These are phyloP conservation scores for Penicilliopsis zonata DNA, from an alignment of 495 filamentous ascomycete genomes.

Conservation along the genomic window DNA sequence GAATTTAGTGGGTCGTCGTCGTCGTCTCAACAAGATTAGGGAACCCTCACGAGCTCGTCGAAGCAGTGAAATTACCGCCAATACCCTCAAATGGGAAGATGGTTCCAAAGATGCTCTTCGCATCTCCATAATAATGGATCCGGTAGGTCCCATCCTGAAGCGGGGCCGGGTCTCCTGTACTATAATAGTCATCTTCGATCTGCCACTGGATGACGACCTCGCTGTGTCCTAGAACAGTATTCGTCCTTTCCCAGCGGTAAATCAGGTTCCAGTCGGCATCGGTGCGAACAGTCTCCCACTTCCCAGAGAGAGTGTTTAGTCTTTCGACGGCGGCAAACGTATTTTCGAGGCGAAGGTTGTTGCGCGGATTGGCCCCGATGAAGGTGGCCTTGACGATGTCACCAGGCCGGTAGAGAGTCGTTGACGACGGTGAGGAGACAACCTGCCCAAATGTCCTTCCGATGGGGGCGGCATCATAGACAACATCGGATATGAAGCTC, in stretches of 20 bases:
- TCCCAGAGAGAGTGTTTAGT: constrained; percentile 29
- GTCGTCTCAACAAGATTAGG: too few species aligned
- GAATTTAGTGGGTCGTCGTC: too few species aligned
- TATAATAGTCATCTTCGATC: constrained; percentile 44
- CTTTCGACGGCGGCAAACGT: constrained; percentile 75
- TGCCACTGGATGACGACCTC: constrained; percentile 75
- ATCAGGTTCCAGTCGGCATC: constrained; percentile 73
- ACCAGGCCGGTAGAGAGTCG: constrained; percentile 41
- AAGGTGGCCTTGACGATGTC: constrained; percentile 53
- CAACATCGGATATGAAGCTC: constrained; percentile 70
- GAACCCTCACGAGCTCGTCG: constrained; percentile 1
- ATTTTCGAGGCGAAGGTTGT: constrained; percentile 66
- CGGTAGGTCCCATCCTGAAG: constrained; percentile 57
- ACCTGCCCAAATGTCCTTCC: constrained; percentile 72
- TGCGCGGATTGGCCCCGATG: constrained; percentile 82
- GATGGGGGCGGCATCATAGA: constrained; percentile 58
- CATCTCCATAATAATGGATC: constrained; percentile 76
- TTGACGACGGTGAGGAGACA: constrained; percentile 38
- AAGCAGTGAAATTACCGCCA: constrained; percentile 51
- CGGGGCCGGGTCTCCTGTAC: constrained; percentile 19
- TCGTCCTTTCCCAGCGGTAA: constrained; percentile 72
- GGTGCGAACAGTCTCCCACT: constrained; percentile 56
- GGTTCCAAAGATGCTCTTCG: constrained; percentile 54
- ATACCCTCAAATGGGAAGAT: constrained; percentile 67
- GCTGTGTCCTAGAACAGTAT: constrained; percentile 58